Conservation (phyloP, 1,139 yeast species). For the Blastobotrys arbuscula region DNA sequence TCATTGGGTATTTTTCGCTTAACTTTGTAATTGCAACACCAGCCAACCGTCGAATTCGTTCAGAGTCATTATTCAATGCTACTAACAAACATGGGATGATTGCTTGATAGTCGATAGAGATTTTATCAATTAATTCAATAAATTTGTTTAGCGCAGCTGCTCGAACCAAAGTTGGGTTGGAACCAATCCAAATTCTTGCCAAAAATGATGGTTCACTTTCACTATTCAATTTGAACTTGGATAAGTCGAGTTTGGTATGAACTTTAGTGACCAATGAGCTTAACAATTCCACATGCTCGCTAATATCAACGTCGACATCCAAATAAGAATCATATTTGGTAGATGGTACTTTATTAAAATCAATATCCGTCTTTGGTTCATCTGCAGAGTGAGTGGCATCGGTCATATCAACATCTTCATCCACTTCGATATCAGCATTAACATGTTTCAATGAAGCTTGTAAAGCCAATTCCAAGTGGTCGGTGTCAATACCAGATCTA, state of each 20-base stretch:
- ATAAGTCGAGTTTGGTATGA: conserved; percentile 15
- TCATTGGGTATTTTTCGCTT: conserved; percentile 36
- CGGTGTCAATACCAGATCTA: conserved; percentile 40
- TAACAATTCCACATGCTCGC: neutral
- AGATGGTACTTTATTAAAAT: neutral
- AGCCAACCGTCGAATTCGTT: conserved; percentile 39
- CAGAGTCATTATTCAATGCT: conserved; percentile 30
- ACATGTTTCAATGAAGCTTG: conserved; percentile 48
- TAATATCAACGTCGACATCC: conserved; percentile 4
- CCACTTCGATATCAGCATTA: neutral
- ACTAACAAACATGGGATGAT: conserved; percentile 30
- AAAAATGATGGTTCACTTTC: conserved; percentile 28
- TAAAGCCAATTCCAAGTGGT: conserved; percentile 60
- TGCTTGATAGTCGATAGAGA: conserved; percentile 32
- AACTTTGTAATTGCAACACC: conserved; percentile 36
- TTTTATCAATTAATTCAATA: conserved; percentile 16
- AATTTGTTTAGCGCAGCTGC: conserved; percentile 27
- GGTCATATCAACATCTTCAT: neutral
- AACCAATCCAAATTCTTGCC: conserved; percentile 30
- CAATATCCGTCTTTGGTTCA: neutral
- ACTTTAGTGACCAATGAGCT: neutral
- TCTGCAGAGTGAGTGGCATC: neutral
- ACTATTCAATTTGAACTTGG: conserved; percentile 15
- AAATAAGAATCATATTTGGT: conserved; percentile 4
- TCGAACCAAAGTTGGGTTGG: conserved; percentile 30